phyloP scores from a whole-genome alignment of 805 yeast genomes.

The Candida tammaniensis region DNA sequence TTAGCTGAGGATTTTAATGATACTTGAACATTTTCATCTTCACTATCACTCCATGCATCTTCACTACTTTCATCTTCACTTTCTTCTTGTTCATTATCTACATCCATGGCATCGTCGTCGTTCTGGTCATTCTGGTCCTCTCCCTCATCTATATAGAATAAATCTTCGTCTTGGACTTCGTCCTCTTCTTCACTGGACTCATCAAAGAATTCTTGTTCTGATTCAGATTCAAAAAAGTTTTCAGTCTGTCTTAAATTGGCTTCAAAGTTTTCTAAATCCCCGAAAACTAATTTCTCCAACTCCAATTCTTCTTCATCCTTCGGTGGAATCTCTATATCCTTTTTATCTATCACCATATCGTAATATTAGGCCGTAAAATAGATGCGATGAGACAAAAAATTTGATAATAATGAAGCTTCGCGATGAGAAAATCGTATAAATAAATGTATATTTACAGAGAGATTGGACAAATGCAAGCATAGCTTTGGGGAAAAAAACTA shows the following conservation, averaged over 20 bases:
- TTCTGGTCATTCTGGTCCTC: constrained; percentile 1
- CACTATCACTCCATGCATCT: constrained; percentile 80
- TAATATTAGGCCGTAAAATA: neutral
- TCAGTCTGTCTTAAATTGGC: constrained; percentile 59
- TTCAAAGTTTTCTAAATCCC: constrained; percentile 77
- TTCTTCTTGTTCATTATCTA: constrained; percentile 19
- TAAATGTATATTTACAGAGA: too few species aligned
- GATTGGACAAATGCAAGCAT: too few species aligned
- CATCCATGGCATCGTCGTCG: constrained; percentile 20
- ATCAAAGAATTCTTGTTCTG: constrained; percentile 25
- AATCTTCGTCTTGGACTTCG: constrained; percentile 37
- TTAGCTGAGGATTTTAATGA: constrained; percentile 59
- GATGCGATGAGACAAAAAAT: constrained; percentile 8
- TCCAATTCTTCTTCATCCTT: constrained; percentile 82
- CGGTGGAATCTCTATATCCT: constrained; percentile 45
- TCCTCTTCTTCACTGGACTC: constrained; percentile 30
- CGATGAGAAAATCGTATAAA: constrained; percentile 1
- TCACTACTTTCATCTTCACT: constrained; percentile 28
- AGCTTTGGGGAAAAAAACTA: too few species aligned
- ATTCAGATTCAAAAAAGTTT: constrained; percentile 47
- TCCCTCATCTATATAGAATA: constrained; percentile 44
- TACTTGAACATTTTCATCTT: constrained; percentile 72
- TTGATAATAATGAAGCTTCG: neutral
- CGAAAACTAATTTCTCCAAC: constrained; percentile 84
- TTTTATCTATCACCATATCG: neutral